Percentiles rank a stretch among this genome's conserved stretches.
Evolutionary conservation across 345 rosid species (phyloP).

Genomic region (Sonneratia caseolaris): DNA sequence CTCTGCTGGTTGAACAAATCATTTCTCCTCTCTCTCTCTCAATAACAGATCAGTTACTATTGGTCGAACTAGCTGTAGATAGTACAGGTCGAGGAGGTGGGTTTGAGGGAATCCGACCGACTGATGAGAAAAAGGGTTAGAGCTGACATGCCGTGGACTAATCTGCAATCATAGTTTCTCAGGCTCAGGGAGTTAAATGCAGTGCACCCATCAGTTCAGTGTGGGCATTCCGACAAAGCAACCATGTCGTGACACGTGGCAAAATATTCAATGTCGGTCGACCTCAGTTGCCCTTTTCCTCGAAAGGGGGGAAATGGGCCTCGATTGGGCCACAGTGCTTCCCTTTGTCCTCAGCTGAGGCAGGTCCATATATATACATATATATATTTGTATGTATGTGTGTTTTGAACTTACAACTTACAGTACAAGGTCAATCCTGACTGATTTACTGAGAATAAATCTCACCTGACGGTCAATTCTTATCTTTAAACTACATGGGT

Average conservation of each 20-base stretch:
- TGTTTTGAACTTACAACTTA: too few species aligned
- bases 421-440: too few species aligned
- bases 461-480: not conserved
- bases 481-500: not conserved
- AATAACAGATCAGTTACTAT: too few species aligned
- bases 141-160: too few species aligned
- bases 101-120: not conserved
- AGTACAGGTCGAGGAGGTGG: too few species aligned
- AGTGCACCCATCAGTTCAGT: not conserved
- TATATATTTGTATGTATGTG: not conserved
- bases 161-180: not conserved
- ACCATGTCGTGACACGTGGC: not conserved
- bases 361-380: not conserved
- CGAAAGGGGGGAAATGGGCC: conserved; percentile 2
- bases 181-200: not conserved
- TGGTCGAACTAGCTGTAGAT: too few species aligned
- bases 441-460: too few species aligned
- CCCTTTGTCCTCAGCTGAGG: conserved; percentile 6
- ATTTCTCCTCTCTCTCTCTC: too few species aligned
- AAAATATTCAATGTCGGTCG: not conserved
- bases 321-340: not conserved
- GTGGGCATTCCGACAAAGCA: not conserved
- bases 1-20: too few species aligned
- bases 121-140: not conserved
- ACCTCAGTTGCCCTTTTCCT: conserved; percentile 5